phyloP scores from a whole-genome alignment of 129 eudicot species.

The Lonicera japonica region DNA sequence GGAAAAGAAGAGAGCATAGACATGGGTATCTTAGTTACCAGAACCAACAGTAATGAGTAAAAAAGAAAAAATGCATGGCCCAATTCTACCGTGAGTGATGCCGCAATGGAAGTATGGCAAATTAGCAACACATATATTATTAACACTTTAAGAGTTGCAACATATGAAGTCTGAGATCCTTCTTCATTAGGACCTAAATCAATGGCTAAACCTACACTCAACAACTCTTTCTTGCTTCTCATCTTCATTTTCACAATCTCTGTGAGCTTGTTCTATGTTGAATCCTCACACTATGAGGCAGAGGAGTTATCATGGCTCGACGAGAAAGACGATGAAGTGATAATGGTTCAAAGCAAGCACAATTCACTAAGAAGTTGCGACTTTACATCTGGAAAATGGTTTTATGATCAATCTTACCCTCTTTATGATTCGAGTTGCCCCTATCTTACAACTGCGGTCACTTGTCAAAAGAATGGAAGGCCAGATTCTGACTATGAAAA shows the following conservation, averaged over 20 bases:
- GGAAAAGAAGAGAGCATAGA: neutral
- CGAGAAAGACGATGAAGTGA: conserved; percentile 51
- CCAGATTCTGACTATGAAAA: conserved; percentile 81
- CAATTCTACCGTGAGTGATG: conserved; percentile 12
- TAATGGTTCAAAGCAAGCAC: conserved; percentile 46
- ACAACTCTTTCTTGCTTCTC: conserved; percentile 19
- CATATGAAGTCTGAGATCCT: too few relatives aligned
- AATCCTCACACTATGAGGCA: conserved; percentile 29
- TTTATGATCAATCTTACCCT: conserved; percentile 75
- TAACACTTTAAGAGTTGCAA: neutral
- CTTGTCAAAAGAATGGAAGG: conserved; percentile 68
- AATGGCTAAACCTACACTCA: conserved; percentile 22
- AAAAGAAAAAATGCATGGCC: neutral
- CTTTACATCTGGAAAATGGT: conserved; percentile 69
- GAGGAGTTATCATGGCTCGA: conserved; percentile 68
- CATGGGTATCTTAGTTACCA: neutral
- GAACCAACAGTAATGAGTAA: conserved; percentile 7
- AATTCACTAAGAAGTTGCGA: conserved; percentile 56
- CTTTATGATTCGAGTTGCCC: conserved; percentile 79
- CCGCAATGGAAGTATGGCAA: neutral
- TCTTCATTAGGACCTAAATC: neutral
- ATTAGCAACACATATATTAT: too few relatives aligned
- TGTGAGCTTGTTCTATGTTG: conserved; percentile 5
- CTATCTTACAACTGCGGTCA: conserved; percentile 59
- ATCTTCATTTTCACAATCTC: conserved; percentile 25